These are phyloP conservation scores for Flaveria trinervia DNA, from an alignment of 129 eudicot genomes.

Conservation along the genomic window DNA sequence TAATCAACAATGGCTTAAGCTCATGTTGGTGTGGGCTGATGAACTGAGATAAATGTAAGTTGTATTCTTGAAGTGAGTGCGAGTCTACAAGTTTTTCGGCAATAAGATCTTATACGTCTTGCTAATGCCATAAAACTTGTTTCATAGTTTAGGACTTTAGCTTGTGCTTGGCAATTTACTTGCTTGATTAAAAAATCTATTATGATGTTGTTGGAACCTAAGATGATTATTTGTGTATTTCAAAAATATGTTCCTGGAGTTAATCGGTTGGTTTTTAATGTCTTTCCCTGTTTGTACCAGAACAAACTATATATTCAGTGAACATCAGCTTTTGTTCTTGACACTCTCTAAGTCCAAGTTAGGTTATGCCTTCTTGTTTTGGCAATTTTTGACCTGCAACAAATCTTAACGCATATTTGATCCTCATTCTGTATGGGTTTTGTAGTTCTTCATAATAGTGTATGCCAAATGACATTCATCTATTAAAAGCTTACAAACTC, in stretches of 20 bases:
- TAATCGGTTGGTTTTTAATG: neutral
- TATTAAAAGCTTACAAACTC: slow-evolving; percentile 23
- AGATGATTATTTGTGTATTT: neutral
- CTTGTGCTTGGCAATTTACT: neutral
- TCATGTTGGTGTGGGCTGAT: no score
- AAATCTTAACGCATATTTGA: neutral
- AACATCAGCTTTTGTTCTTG: neutral
- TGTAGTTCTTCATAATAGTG: neutral
- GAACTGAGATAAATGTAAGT: no score
- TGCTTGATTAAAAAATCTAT: neutral
- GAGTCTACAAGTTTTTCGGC: no score
- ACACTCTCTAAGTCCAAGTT: neutral
- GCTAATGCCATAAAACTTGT: no score
- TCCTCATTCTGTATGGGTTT: neutral
- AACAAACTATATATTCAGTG: neutral
- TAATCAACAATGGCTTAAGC: neutral
- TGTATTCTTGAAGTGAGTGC: no score
- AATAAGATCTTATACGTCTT: no score
- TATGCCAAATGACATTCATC: slow-evolving; percentile 7
- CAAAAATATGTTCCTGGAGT: neutral
- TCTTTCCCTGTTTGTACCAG: neutral
- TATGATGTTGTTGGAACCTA: neutral
- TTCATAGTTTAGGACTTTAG: no score
- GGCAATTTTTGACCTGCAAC: neutral
- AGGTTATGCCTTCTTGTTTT: neutral